phyloP scores from a whole-genome alignment of 371 early-diverging fungal genomes.

The Globomyces sp. region DNA sequence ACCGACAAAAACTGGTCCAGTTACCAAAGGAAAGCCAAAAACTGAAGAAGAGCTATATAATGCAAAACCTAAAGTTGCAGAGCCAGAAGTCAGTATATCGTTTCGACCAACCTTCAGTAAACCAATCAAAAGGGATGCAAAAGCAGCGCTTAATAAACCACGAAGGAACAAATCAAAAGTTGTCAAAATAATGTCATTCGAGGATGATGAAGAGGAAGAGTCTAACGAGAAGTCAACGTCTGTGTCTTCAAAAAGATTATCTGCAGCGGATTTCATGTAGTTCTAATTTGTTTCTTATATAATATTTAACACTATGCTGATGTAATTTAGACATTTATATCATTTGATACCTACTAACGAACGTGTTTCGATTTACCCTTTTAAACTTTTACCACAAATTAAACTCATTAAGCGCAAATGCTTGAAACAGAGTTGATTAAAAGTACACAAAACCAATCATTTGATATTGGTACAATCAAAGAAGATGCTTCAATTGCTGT shows the following conservation, averaged over 20 bases:
- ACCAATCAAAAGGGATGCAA: background rate
- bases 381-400: too few species aligned
- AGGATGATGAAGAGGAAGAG: background rate
- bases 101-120: background rate
- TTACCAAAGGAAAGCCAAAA: background rate
- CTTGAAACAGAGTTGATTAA: too few species aligned
- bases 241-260: background rate
- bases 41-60: background rate
- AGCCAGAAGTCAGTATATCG: background rate
- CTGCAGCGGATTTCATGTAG: slow-evolving; percentile 5
- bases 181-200: background rate
- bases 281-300: background rate
- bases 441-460: too few species aligned
- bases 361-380: too few species aligned
- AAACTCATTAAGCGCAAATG: too few species aligned
- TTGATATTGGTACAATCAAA: too few species aligned
- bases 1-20: background rate
- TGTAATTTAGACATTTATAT: too few species aligned
- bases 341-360: too few species aligned
- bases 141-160: background rate
- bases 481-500: too few species aligned
- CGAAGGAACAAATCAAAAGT: background rate
- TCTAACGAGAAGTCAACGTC: background rate
- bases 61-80: background rate
- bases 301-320: too few species aligned